Base-by-base conservation (phyloP, 2,329 filamentous ascomycete species). In the Sporothrix pseudoabietina region DNA sequence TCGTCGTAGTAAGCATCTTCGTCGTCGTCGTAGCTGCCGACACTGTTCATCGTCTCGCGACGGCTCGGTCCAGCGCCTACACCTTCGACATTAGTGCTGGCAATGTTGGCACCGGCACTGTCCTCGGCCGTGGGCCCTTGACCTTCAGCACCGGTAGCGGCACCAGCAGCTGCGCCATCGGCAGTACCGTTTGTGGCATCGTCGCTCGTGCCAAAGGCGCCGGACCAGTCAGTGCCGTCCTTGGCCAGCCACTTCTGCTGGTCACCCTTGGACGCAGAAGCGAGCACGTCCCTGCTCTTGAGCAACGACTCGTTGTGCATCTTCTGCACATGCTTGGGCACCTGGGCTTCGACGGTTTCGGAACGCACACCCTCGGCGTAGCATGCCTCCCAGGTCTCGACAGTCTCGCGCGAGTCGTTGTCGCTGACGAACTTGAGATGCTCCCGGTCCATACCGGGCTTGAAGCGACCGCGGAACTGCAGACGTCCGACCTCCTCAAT, bases 311-410 rank as follows among this genome's bases (percentile, higher is more conserved):
- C 85, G 41, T 97, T 92, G 80, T 98, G 95, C 12, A 97, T 84
- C 77, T 91, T 87, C 80, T 92, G 89, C 0, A 95, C 87, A 12
- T 88, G 83, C 0, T 90, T 88, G 0, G 94, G 93, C 0, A 97
- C 85, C 78, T 97, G 91, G 32, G 90, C 87, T 10, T 87, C 84
- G 0, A 98, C 93, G 39, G 89, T 87, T 72, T 90, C 87, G 16
- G 86, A 82, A 1, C 96, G 89, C 0, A 97, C 93, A 14, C 95
- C 95, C 81, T 98, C 94, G 0, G 94, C 90, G 55, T 92, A 89
- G 80, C 95, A 98, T 0, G 94, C 93, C 81, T 98, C 94, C 94
- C 94, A 98, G 0, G 92, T 92, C 83, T 98, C 95, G 76, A 93
- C 97, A 0, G 94, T 98, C 84, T 98, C 96, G 44, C 95, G 91